Evolutionary conservation across 305 asterid species (phyloP), one percentile per base, ranked within the genome.

Genomic region (Fraxinus albicans): DNA sequence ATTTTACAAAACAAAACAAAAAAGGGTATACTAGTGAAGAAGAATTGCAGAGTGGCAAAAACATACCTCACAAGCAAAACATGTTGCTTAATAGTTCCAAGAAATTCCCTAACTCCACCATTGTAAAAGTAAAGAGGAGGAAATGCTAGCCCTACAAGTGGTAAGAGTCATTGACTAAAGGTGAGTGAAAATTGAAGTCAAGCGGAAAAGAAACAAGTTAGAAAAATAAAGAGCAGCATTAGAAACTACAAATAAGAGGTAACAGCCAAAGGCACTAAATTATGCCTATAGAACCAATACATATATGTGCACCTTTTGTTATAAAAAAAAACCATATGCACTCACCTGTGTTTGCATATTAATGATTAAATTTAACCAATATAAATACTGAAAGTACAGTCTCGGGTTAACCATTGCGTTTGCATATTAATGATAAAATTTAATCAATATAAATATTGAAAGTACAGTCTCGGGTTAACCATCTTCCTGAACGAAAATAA

Each of bases 71-170:
- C 96, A 85, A 94, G 93, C 83, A 89, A 83, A 82, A 89, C 90
- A 27, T 92, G 95, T 80, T 90, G 97, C 91, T 91, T 94, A 82
- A 91, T 82, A 83, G 94, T 91, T 79, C 94, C 91, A 75, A 94
- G 90, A 86, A 94, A 91, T 83, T 94, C 98, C 70, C 92, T 83
- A 23, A 94, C 94, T 84, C 98, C 98, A 83, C 98, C 98, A 87
- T 89, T 94, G 79, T 92, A 94, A 87, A 94, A 94, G 89, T 94
- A 94, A 79, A 94, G 93, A 53, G 98, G 94, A 82, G 98, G 97
- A 83, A 88, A 90, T 85, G 98, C 98, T 75, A 94, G 91, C 81
- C 98, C 98, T 94, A 85, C 81, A 86, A 85, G 69, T 27, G 81
- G 81, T 58, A 80, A 33, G 44, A 80, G 44, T 21, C 19, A 44